Conservation (phyloP, 2,329 filamentous ascomycete species). For the Ophiostoma tasmaniense region DNA sequence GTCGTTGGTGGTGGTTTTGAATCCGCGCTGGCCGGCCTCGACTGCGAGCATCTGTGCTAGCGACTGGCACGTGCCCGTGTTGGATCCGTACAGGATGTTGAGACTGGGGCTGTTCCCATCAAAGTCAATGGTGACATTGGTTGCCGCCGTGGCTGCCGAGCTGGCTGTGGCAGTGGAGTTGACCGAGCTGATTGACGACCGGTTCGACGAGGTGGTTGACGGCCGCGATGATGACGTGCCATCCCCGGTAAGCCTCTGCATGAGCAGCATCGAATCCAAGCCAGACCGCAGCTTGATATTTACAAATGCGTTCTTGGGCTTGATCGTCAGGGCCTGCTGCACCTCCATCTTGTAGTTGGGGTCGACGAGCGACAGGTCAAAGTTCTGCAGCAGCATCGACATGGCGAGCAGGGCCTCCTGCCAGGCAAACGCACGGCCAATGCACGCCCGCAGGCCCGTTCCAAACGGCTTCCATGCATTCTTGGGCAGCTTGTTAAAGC, state of each 20-base stretch:
- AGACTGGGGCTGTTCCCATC: constrained; percentile 27
- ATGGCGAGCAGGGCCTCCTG: constrained; percentile 40
- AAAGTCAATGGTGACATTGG: neutral
- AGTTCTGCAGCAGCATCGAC: constrained; percentile 58
- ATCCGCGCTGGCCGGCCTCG: neutral
- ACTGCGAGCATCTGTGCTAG: neutral
- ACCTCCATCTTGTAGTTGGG: constrained; percentile 48
- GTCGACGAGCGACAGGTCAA: constrained; percentile 55
- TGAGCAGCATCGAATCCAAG: constrained; percentile 27
- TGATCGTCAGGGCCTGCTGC: constrained; percentile 48
- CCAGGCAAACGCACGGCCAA: constrained; percentile 46
- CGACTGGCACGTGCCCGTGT: constrained; percentile 46
- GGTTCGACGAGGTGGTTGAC: neutral
- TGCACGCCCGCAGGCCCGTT: constrained; percentile 43
- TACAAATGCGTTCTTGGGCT: constrained; percentile 53
- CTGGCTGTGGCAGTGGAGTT: neutral
- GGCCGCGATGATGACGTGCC: neutral
- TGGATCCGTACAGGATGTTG: constrained; percentile 66
- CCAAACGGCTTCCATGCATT: constrained; percentile 44
- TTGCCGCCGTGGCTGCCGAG: neutral
- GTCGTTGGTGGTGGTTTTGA: constrained; percentile 48
- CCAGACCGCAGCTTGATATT: constrained; percentile 44
- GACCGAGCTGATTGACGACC: neutral
- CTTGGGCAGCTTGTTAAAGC: constrained; percentile 29
- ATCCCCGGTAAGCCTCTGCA: constrained; percentile 13